Evolutionary conservation across 106 monocot genomes (phyloP).

Genomic region (Narthecium ossifragum): DNA sequence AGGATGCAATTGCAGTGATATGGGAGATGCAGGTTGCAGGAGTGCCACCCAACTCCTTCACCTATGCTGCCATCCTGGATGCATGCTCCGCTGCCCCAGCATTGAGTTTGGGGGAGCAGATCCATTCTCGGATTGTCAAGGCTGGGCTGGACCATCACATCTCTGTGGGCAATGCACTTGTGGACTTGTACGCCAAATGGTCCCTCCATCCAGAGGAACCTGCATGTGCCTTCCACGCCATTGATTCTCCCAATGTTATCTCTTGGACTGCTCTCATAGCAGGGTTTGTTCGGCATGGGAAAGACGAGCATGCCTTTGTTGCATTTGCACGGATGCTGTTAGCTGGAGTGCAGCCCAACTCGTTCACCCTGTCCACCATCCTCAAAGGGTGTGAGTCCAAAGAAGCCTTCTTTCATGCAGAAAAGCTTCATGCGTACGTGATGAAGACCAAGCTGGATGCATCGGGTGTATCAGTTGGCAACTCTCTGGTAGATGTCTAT

Average conservation of each 20-base stretch:
- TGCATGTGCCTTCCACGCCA: slow-evolving; percentile 28
- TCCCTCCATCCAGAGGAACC: slow-evolving; percentile 16
- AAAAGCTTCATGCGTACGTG: slow-evolving; percentile 52
- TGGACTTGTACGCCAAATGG: slow-evolving; percentile 65
- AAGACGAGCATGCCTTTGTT: slow-evolving; percentile 18
- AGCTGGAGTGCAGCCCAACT: slow-evolving; percentile 43
- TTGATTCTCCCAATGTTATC: slow-evolving; percentile 50
- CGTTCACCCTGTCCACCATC: slow-evolving; percentile 61
- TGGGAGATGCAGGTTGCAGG: slow-evolving; percentile 28
- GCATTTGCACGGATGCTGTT: slow-evolving; percentile 50
- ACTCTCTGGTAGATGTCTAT: slow-evolving; percentile 75
- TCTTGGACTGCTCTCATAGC: slow-evolving; percentile 72
- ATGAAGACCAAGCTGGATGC: slow-evolving; percentile 38
- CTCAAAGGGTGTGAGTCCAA: slow-evolving; percentile 34
- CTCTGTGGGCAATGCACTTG: slow-evolving; percentile 66
- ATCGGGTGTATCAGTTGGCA: slow-evolving; percentile 34
- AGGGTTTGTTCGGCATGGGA: slow-evolving; percentile 25
- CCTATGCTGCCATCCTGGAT: slow-evolving; percentile 46
- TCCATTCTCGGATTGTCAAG: slow-evolving; percentile 51
- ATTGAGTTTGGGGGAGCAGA: slow-evolving; percentile 38
- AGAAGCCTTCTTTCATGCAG: slow-evolving; percentile 21
- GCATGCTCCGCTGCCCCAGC: slow-evolving; percentile 23
- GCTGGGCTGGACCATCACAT: slow-evolving; percentile 40
- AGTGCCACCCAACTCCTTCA: slow-evolving; percentile 50
- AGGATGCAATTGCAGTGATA: slow-evolving; percentile 34